Percentiles rank a stretch among this genome's conserved stretches.
These are phyloP conservation scores for Exsudoporus floridanus DNA, from an alignment of 1,284 basidiomycete genomes.

Conservation along the genomic window DNA sequence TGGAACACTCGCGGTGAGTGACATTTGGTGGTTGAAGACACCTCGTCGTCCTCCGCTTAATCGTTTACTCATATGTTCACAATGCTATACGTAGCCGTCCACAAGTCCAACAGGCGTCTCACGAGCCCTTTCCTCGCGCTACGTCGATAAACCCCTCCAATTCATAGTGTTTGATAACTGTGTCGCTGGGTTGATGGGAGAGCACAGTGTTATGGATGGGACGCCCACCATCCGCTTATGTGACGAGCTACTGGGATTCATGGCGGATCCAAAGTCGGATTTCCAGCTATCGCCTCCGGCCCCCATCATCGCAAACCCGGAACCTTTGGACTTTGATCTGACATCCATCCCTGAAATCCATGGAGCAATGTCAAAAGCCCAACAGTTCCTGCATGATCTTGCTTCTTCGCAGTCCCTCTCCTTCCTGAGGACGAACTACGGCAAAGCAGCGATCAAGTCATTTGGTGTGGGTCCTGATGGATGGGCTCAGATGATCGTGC, in stretches of 20 bases:
- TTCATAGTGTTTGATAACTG: slow-evolving; percentile 81
- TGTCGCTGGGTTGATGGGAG: slow-evolving; percentile 82
- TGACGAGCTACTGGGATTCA: slow-evolving; percentile 66
- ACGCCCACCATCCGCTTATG: slow-evolving; percentile 60
- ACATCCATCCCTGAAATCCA: slow-evolving; percentile 41
- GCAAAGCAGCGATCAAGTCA: slow-evolving; percentile 84
- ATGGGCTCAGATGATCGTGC: slow-evolving; percentile 90
- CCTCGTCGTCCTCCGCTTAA: background rate
- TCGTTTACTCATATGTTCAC: background rate
- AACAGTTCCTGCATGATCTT: slow-evolving; percentile 58
- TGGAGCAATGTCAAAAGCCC: slow-evolving; percentile 55
- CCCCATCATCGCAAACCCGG: slow-evolving; percentile 28
- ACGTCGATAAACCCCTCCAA: slow-evolving; percentile 84
- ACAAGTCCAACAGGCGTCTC: slow-evolving; percentile 14
- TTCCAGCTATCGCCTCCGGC: slow-evolving; percentile 42
- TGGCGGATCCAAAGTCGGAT: slow-evolving; percentile 60
- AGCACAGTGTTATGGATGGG: slow-evolving; percentile 92
- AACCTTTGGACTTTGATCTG: slow-evolving; percentile 67
- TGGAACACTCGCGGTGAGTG: slow-evolving; percentile 45
- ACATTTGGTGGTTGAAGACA: background rate
- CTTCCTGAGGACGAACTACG: slow-evolving; percentile 73
- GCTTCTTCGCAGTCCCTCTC: slow-evolving; percentile 67
- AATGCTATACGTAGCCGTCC: slow-evolving; percentile 9
- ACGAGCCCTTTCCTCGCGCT: slow-evolving; percentile 66
- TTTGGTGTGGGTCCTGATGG: slow-evolving; percentile 86